Evolutionary conservation across 768 basidiomycete species (phyloP).

Genomic region (Daedaleopsis sinensis): DNA sequence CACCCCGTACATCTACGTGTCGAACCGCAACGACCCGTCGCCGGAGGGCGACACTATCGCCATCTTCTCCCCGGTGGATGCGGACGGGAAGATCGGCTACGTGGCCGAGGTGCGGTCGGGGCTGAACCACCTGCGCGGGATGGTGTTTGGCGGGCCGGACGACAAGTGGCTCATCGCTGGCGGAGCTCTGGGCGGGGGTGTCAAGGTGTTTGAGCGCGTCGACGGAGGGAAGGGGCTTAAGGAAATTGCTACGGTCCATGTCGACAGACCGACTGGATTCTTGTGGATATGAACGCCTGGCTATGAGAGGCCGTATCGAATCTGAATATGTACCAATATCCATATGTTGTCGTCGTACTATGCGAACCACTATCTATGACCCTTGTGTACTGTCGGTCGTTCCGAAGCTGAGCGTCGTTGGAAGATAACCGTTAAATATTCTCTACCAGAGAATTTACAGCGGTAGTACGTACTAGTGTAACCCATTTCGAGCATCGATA

Average conservation of each 20-base stretch:
- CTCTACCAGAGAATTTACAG: too few species aligned
- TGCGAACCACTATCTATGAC: too few species aligned
- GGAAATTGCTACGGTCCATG: conserved; percentile 45
- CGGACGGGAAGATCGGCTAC: conserved; percentile 46
- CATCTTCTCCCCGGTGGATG: conserved; percentile 58
- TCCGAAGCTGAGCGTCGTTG: background rate
- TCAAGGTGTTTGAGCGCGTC: conserved; percentile 71
- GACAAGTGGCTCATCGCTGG: conserved; percentile 66
- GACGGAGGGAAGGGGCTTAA: conserved; percentile 59
- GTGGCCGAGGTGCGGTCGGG: conserved; percentile 70
- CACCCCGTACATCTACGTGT: conserved; percentile 64
- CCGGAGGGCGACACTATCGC: conserved; percentile 73
- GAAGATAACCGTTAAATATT: too few species aligned
- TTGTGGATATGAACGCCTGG: conserved; percentile 37
- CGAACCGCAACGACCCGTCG: conserved; percentile 76
- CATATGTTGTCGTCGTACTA: too few species aligned
- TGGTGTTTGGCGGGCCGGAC: conserved; percentile 65
- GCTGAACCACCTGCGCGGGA: conserved; percentile 68
- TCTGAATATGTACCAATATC: too few species aligned
- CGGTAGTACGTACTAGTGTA: too few species aligned
- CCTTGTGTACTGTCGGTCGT: too few species aligned
- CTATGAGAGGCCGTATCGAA: too few species aligned
- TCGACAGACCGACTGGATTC: conserved; percentile 44
- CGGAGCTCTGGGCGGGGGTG: conserved; percentile 63
- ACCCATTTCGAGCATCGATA: too few species aligned